Conservation (phyloP, 805 yeast species). For the Lachancea mirantina region DNA sequence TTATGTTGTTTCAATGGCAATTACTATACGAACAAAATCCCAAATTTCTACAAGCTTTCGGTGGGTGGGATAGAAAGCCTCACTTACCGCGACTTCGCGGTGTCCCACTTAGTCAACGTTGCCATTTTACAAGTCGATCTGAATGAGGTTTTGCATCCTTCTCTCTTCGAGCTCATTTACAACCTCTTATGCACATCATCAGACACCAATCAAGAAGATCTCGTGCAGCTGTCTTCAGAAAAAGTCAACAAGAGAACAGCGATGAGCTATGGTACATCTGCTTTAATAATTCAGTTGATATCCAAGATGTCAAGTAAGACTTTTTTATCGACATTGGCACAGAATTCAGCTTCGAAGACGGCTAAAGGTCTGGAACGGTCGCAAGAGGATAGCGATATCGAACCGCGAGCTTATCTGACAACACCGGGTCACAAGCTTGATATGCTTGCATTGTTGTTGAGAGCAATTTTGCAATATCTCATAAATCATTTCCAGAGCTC, state of each 20-base stretch:
- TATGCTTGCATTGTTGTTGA: constrained; percentile 48
- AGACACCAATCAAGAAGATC: constrained; percentile 12
- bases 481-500: constrained; percentile 47
- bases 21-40: constrained; percentile 44
- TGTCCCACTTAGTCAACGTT: constrained; percentile 44
- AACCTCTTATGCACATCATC: constrained; percentile 46
- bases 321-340: constrained; percentile 21
- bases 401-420: constrained; percentile 10
- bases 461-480: constrained; percentile 48
- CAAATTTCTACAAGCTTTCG: constrained; percentile 42
- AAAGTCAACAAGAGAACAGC: constrained; percentile 32
- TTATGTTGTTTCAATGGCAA: constrained; percentile 39
- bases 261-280: constrained; percentile 47
- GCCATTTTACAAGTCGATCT: constrained; percentile 34
- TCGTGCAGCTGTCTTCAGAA: constrained; percentile 25
- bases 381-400: constrained; percentile 4
- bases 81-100: constrained; percentile 58
- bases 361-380: constrained; percentile 2
- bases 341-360: background rate
- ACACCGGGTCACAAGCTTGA: constrained; percentile 42
- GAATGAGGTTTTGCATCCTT: constrained; percentile 32
- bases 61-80: constrained; percentile 32
- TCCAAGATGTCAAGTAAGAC: constrained; percentile 25
- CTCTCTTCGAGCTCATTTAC: constrained; percentile 52
- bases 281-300: constrained; percentile 37